A percentile compares a stretch with the other conserved stretches of the same genome.
phyloP scores from a whole-genome alignment of 2,329 filamentous ascomycete genomes.

The Ceratocystis cacaofunesta region DNA sequence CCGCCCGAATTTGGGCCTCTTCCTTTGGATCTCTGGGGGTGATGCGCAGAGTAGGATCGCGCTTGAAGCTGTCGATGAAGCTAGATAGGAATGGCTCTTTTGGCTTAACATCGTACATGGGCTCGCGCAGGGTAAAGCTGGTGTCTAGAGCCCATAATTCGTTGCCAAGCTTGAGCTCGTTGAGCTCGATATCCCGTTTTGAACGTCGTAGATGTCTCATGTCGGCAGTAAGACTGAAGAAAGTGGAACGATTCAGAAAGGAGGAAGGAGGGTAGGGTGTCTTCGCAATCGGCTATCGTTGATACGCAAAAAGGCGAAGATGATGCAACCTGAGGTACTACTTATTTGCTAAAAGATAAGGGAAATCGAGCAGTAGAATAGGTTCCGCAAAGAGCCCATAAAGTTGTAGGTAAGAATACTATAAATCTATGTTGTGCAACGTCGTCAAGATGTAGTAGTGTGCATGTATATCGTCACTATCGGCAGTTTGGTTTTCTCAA shows the following conservation, averaged over 20 bases:
- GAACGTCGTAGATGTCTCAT: conserved; percentile 23
- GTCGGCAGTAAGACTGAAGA: neutral
- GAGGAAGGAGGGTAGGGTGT: neutral
- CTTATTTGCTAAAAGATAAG: neutral
- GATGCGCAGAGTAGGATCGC: conserved; percentile 39
- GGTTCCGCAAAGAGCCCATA: neutral
- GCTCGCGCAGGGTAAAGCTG: conserved; percentile 14
- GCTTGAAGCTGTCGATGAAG: conserved; percentile 44
- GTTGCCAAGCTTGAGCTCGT: conserved; percentile 32
- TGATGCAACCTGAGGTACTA: neutral
- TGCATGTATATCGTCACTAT: neutral
- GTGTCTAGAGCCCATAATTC: conserved; percentile 16
- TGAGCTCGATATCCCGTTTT: conserved; percentile 36
- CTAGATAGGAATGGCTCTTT: conserved; percentile 13
- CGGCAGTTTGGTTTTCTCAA: neutral
- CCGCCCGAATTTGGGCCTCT: conserved; percentile 24
- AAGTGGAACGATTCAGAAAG: neutral
- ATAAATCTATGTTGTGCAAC: neutral
- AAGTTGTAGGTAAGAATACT: neutral
- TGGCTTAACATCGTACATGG: conserved; percentile 17
- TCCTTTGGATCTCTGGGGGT: conserved; percentile 28
- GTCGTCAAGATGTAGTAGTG: neutral
- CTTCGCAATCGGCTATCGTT: neutral
- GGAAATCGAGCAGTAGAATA: neutral
- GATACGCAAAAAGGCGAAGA: neutral